Evolutionary conservation across 2,329 filamentous ascomycete genomes (phyloP).

Genomic region (Trichophyton benhamiae): DNA sequence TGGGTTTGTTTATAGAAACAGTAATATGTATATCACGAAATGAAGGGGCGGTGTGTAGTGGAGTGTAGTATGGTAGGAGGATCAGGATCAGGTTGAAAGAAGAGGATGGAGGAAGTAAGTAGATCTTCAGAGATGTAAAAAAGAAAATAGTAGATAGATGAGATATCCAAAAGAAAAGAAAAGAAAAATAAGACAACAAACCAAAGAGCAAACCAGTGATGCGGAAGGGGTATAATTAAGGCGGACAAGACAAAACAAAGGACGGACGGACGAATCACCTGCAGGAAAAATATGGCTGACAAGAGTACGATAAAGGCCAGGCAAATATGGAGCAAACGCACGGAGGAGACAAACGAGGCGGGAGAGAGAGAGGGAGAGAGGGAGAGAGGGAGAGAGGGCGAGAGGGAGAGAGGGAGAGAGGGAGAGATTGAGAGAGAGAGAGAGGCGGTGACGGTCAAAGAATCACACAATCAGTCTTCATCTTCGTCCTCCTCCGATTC

Average conservation of each 20-base stretch:
- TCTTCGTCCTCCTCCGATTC: constrained; percentile 6
- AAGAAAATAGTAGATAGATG: not conserved
- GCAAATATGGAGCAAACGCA: too few relatives aligned
- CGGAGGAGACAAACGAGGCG: not conserved
- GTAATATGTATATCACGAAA: not conserved
- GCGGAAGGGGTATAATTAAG: constrained; percentile 5
- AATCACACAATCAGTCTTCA: constrained; percentile 25
- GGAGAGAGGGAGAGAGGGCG: not conserved
- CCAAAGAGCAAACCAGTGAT: not conserved
- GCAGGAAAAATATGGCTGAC: not conserved
- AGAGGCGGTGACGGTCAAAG: constrained; percentile 17
- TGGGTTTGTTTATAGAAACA: not conserved
- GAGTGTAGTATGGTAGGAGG: not conserved
- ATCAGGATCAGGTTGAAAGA: not conserved
- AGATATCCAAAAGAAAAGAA: not conserved
- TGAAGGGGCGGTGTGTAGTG: constrained; percentile 1
- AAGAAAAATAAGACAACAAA: not conserved
- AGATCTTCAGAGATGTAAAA: not conserved
- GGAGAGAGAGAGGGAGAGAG: not conserved
- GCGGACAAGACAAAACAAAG: constrained; percentile 3
- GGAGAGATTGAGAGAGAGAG: not conserved
- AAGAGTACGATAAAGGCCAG: not conserved
- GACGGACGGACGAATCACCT: not conserved
- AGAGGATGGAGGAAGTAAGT: not conserved
- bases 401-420: not conserved